A percentile compares a stretch with the other conserved stretches of the same genome.
Evolutionary conservation across 345 rosid species (phyloP).

Genomic region (Citrus mangshanensis): DNA sequence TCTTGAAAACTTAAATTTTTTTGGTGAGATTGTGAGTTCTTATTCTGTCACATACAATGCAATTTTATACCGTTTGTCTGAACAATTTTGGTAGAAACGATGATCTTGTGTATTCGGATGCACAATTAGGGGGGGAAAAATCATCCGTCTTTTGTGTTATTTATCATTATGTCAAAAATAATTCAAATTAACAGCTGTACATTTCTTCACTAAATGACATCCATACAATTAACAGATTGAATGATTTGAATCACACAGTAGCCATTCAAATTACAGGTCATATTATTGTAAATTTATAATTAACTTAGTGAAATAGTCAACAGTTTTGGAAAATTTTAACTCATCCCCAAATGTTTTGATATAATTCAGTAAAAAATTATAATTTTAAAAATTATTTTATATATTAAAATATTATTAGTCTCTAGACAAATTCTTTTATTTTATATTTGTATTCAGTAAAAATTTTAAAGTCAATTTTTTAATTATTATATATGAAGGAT

Average conservation of each 20-base stretch:
- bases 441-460: too few species aligned
- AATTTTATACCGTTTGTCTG: neutral
- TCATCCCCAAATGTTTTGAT: too few species aligned
- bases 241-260: neutral
- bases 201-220: neutral
- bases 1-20: neutral
- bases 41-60: neutral
- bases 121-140: too few species aligned
- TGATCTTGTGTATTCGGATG: neutral
- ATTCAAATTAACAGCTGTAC: neutral
- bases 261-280: neutral
- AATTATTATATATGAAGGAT: too few species aligned
- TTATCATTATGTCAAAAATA: neutral
- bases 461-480: too few species aligned
- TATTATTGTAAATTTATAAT: neutral
- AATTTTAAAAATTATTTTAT: too few species aligned
- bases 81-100: slow-evolving; percentile 5
- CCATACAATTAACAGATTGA: neutral
- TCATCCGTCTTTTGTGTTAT: too few species aligned
- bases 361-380: too few species aligned
- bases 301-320: neutral
- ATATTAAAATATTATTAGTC: too few species aligned
- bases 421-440: too few species aligned
- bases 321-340: neutral
- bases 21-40: neutral